phyloP scores from a whole-genome alignment of 176 grass and related monocot genomes.

The Carex pumila region DNA sequence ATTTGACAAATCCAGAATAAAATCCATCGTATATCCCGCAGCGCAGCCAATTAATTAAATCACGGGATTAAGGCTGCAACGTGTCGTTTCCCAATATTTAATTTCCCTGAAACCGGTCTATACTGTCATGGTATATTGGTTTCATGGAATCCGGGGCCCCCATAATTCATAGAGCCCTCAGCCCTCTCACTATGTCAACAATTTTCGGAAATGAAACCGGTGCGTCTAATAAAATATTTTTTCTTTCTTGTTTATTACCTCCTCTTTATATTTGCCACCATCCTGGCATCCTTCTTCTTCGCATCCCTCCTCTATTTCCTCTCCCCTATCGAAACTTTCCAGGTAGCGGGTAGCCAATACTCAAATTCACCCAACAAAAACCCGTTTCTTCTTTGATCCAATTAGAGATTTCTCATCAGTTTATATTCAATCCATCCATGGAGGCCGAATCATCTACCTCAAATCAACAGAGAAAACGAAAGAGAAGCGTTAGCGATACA shows the following conservation, averaged over 20 bases:
- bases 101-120: neutral
- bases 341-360: neutral
- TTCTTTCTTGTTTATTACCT: neutral
- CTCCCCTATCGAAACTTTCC: neutral
- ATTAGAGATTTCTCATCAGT: neutral
- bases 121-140: too few species aligned
- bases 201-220: neutral
- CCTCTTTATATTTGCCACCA: conserved; percentile 11
- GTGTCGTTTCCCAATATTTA: neutral
- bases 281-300: neutral
- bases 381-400: neutral
- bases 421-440: conserved; percentile 13
- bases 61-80: conserved; percentile 22
- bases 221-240: neutral
- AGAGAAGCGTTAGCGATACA: neutral
- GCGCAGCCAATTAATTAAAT: conserved; percentile 31
- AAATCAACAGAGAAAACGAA: conserved; percentile 21
- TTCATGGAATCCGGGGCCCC: neutral
- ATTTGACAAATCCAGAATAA: neutral
- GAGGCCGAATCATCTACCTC: conserved; percentile 20
- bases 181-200: neutral
- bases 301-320: neutral
- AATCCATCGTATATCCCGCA: conserved; percentile 3
- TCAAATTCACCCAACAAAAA: neutral
- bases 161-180: neutral